Evolutionary conservation across 2,329 filamentous ascomycete genomes (phyloP).

Genomic region (Fusarium sp.): DNA sequence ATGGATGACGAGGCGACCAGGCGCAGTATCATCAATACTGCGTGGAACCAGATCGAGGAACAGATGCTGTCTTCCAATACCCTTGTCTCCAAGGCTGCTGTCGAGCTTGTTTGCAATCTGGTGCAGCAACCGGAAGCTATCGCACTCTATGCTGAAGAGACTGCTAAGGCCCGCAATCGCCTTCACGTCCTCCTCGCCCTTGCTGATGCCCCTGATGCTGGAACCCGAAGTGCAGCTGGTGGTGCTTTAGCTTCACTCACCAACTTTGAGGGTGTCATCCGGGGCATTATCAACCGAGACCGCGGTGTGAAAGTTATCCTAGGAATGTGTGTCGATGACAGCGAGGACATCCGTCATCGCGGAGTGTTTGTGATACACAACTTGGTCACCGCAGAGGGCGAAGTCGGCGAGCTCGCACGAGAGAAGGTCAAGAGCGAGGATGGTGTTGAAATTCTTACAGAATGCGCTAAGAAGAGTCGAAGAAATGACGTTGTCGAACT

Average conservation of each 20-base stretch:
- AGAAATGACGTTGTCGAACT: conserved; percentile 77
- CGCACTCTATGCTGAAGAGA: conserved; percentile 75
- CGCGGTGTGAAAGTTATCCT: conserved; percentile 83
- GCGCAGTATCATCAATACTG: conserved; percentile 76
- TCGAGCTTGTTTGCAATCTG: conserved; percentile 92
- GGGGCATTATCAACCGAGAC: conserved; percentile 75
- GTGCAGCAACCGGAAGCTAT: conserved; percentile 76
- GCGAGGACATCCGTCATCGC: conserved; percentile 75
- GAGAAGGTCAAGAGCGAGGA: conserved; percentile 70
- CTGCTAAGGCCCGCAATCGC: conserved; percentile 75
- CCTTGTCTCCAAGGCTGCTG: conserved; percentile 82
- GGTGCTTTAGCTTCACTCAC: conserved; percentile 89
- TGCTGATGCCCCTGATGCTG: conserved; percentile 84
- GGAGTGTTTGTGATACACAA: conserved; percentile 83
- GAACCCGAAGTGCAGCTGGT: conserved; percentile 84
- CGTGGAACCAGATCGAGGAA: conserved; percentile 84
- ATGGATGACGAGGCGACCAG: conserved; percentile 75
- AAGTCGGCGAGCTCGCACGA: conserved; percentile 70
- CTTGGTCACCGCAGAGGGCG: conserved; percentile 74
- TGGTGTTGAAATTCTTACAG: conserved; percentile 76
- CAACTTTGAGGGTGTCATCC: conserved; percentile 79
- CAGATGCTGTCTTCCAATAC: conserved; percentile 81
- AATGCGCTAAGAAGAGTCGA: conserved; percentile 75
- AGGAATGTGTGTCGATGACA: conserved; percentile 79
- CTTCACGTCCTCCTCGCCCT: conserved; percentile 88